phyloP scores from a whole-genome alignment of 441 rosid species.

The Bocquillonia castaneifolia region DNA sequence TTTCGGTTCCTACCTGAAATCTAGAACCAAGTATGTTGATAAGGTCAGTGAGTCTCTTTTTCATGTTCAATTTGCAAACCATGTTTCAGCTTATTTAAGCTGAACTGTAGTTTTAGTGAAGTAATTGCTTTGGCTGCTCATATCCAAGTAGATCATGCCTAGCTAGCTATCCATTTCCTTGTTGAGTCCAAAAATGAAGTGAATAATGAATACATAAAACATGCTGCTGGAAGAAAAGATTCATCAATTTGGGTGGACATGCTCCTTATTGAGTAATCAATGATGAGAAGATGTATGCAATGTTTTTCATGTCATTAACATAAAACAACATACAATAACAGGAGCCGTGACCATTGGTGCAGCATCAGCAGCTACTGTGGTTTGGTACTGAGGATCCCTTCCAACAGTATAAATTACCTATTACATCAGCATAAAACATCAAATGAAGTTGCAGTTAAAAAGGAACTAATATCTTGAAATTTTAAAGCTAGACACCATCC shows the following conservation, averaged over 20 bases:
- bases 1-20: background rate
- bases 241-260: background rate
- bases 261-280: background rate
- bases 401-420: constrained; percentile 86
- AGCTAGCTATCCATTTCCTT: constrained; percentile 1
- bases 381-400: constrained; percentile 66
- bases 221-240: background rate
- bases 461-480: background rate
- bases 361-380: constrained; percentile 54
- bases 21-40: background rate
- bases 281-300: constrained; percentile 9
- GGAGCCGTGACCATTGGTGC: constrained; percentile 65
- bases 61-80: background rate
- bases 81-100: background rate
- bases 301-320: constrained; percentile 4
- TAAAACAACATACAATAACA: constrained; percentile 57
- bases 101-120: background rate
- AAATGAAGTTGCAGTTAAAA: background rate
- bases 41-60: background rate
- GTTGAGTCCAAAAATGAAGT: background rate
- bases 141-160: too few species aligned
- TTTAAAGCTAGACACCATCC: background rate
- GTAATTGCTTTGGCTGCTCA: background rate
- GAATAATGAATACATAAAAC: background rate
- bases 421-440: constrained; percentile 21